phyloP scores from a whole-genome alignment of 2,329 filamentous ascomycete genomes.

The Stachybotrys chlorohalonatus region DNA sequence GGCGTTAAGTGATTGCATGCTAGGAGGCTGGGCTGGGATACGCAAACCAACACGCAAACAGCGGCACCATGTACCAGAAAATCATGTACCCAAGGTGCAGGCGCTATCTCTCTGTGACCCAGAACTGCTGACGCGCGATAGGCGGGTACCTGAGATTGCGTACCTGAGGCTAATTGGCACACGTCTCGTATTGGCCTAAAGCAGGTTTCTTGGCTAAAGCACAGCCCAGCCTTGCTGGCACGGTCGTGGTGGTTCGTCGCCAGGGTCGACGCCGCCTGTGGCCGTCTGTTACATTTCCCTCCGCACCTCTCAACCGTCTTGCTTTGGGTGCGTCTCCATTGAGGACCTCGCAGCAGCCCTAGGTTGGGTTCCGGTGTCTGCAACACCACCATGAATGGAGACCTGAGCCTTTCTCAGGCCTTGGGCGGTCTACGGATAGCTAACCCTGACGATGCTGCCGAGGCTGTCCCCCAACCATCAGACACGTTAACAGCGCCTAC shows the following conservation, averaged over 20 bases:
- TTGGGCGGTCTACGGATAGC: conserved; percentile 93
- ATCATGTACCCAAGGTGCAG: not conserved
- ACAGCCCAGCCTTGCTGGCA: not conserved
- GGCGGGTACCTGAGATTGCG: not conserved
- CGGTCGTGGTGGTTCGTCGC: not conserved
- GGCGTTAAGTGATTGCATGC: not conserved
- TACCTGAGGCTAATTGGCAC: not conserved
- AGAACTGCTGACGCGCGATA: not conserved
- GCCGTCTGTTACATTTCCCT: not conserved
- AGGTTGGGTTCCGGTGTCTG: not conserved
- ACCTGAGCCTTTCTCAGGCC: conserved; percentile 84
- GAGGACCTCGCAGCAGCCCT: not conserved
- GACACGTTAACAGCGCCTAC: conserved; percentile 8
- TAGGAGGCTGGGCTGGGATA: not conserved
- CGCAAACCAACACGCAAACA: not conserved
- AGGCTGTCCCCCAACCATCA: conserved; percentile 16
- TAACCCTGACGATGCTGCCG: conserved; percentile 73
- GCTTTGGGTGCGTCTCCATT: not conserved
- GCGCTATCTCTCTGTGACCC: not conserved
- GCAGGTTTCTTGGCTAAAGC: not conserved
- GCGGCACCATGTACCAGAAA: not conserved
- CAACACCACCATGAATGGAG: conserved; percentile 58
- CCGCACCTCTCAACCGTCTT: not conserved
- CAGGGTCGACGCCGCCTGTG: not conserved
- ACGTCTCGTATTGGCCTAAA: not conserved